phyloP scores from a whole-genome alignment of 202 grass and related monocot species.

The Schoenoplectus tabernaemontani region DNA sequence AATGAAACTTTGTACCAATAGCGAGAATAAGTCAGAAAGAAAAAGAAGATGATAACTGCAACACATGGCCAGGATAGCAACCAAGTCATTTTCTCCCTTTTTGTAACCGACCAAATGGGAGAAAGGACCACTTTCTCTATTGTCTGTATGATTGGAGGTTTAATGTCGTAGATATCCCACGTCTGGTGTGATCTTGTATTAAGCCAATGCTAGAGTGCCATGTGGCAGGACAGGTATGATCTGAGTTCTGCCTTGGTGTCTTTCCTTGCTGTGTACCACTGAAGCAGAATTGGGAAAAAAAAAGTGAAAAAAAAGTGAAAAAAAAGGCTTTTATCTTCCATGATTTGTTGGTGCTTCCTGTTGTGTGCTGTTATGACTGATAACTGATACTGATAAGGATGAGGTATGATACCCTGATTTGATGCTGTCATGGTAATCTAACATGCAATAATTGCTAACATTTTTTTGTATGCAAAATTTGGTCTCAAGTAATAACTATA shows the following conservation, averaged over 20 bases:
- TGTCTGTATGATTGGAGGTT: slow-evolving; percentile 52
- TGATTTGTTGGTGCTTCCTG: background rate
- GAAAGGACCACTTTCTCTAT: slow-evolving; percentile 30
- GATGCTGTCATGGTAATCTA: background rate
- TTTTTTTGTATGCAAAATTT: background rate
- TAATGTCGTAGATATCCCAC: background rate
- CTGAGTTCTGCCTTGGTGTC: background rate
- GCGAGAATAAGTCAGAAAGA: background rate
- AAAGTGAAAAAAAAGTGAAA: background rate
- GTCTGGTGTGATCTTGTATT: background rate
- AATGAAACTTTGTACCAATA: background rate
- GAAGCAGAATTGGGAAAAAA: background rate
- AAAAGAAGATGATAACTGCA: background rate
- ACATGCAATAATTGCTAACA: background rate
- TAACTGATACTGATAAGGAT: background rate
- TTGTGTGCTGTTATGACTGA: background rate
- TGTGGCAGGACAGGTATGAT: background rate
- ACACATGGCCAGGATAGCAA: slow-evolving; percentile 16
- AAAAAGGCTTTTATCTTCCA: background rate
- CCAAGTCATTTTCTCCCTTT: slow-evolving; percentile 45
- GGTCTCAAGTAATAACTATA: background rate
- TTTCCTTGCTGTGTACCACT: background rate
- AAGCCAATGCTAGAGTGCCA: slow-evolving; percentile 1
- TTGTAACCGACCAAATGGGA: slow-evolving; percentile 37
- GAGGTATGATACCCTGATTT: background rate